Conservation (phyloP, 805 yeast genomes). For the Wickerhamomyces bovis region DNA sequence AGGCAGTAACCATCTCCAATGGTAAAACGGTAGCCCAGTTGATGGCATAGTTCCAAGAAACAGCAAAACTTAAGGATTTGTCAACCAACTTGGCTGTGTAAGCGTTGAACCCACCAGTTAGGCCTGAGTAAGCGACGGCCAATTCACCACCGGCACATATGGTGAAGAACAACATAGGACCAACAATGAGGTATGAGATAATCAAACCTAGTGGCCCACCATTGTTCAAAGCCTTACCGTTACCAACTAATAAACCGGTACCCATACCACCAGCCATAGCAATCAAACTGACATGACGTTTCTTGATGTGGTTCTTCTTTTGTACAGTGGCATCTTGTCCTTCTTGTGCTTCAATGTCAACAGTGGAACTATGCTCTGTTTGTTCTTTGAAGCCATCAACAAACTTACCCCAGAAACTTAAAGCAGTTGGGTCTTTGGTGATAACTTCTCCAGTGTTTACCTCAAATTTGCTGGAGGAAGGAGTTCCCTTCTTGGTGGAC, state of each 20-base stretch:
- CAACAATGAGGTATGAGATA: conserved; percentile 55
- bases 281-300: conserved; percentile 34
- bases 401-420: conserved; percentile 21
- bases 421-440: not conserved
- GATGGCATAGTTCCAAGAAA: conserved; percentile 52
- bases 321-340: not conserved
- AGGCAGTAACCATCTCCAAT: conserved; percentile 48
- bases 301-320: conserved; percentile 5
- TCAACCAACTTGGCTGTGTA: conserved; percentile 35
- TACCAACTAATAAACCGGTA: conserved; percentile 68
- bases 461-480: not conserved
- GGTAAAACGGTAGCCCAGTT: conserved; percentile 53
- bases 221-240: conserved; percentile 48
- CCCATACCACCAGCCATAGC: conserved; percentile 78
- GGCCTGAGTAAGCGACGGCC: conserved; percentile 34
- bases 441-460: not conserved
- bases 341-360: conserved; percentile 6
- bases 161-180: conserved; percentile 54
- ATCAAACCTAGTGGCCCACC: conserved; percentile 65
- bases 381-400: conserved; percentile 24
- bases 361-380: not conserved
- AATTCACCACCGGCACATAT: conserved; percentile 53
- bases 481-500: not conserved
- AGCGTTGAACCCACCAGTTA: conserved; percentile 36
- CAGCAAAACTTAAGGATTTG: conserved; percentile 55